Evolutionary conservation across 257 asterid genomes (phyloP).

Genomic region (Solanum sejunctum): DNA sequence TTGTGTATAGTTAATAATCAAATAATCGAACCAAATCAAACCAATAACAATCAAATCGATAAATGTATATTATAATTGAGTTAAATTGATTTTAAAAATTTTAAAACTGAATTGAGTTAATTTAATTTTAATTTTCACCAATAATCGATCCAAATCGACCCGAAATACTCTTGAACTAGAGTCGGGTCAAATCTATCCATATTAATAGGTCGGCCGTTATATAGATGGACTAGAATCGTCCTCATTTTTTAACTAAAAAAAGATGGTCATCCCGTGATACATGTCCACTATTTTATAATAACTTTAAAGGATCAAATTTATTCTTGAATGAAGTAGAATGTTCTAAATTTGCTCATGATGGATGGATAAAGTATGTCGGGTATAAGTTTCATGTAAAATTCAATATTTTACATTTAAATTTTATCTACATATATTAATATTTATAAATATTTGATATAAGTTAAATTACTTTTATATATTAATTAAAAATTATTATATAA

Average conservation of each 20-base stretch:
- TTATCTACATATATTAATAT: not conserved
- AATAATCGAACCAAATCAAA: too few species aligned
- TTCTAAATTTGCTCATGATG: not conserved
- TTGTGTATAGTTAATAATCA: too few species aligned
- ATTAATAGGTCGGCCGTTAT: too few species aligned
- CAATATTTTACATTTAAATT: fast-evolving
- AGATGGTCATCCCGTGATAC: not conserved
- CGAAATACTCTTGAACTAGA: not conserved
- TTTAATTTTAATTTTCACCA: too few species aligned
- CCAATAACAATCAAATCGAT: too few species aligned
- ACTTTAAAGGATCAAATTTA: not conserved
- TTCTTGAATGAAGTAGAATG: not conserved
- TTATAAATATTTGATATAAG: not conserved
- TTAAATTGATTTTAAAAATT: too few species aligned
- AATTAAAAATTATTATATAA: not conserved
- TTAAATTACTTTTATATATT: not conserved
- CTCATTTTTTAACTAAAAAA: too few species aligned
- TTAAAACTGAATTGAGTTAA: too few species aligned
- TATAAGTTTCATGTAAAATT: not conserved
- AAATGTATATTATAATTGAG: too few species aligned
- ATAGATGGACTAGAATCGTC: too few species aligned
- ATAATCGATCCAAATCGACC: too few species aligned
- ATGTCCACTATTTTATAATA: not conserved
- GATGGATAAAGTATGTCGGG: not conserved
- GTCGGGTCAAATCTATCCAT: not conserved